Percentiles rank a stretch among this genome's conserved stretches.
Conservation (phyloP, 345 rosid genomes). For the Eucalyptus grandis region DNA sequence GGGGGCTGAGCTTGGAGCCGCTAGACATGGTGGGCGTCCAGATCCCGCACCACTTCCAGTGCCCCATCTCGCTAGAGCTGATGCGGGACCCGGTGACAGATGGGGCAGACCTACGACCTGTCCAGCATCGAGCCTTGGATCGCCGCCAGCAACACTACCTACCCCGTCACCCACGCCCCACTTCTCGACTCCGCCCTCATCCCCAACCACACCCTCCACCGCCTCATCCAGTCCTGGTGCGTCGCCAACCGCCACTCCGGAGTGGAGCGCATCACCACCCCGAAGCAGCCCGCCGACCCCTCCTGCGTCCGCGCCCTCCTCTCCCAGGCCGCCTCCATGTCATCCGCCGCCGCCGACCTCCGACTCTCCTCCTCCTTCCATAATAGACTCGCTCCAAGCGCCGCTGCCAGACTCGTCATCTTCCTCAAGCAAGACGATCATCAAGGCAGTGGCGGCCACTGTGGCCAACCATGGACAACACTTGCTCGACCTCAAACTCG, state of each 20-base stretch:
- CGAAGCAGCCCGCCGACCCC: conserved; percentile 92
- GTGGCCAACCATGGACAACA: too few relatives aligned
- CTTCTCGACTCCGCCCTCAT: conserved; percentile 79
- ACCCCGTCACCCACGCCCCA: conserved; percentile 68
- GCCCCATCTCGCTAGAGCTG: conserved; percentile 91
- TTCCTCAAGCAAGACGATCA: too few relatives aligned
- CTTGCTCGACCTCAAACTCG: too few relatives aligned
- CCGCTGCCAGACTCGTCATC: too few relatives aligned
- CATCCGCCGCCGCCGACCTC: not conserved
- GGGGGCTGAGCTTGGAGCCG: conserved; percentile 25
- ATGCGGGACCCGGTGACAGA: conserved; percentile 94
- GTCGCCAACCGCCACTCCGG: conserved; percentile 79
- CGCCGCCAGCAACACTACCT: conserved; percentile 71
- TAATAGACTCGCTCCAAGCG: too few relatives aligned
- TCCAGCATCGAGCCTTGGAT: conserved; percentile 91
- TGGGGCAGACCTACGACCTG: conserved; percentile 96
- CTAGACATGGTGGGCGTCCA: conserved; percentile 58
- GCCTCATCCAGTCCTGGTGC: conserved; percentile 95
- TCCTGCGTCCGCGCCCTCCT: conserved; percentile 40
- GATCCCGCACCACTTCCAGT: conserved; percentile 85
- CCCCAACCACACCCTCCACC: conserved; percentile 97
- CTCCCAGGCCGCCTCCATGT: conserved; percentile 22
- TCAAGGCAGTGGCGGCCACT: too few relatives aligned
- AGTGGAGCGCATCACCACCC: conserved; percentile 76
- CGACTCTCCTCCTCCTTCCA: conserved; percentile 16